phyloP scores from a whole-genome alignment of 495 filamentous ascomycete genomes.

The Polyplosphaeria fusca region DNA sequence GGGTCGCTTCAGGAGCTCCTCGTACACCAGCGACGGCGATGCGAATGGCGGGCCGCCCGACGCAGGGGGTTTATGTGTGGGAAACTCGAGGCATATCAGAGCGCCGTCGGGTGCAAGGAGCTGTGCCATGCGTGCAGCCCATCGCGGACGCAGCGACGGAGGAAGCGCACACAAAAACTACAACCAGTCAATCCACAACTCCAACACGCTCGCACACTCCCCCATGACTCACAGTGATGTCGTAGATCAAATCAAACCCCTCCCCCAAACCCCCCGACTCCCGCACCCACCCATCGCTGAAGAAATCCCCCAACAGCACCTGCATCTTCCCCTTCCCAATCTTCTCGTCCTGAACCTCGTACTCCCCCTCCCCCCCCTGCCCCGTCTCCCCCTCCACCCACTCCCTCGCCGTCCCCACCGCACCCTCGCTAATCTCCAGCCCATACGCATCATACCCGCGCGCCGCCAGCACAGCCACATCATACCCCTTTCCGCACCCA shows the following conservation, averaged over 20 bases:
- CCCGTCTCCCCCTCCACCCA: constrained; percentile 43
- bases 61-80: constrained; percentile 62
- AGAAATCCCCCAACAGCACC: constrained; percentile 71
- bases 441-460: constrained; percentile 73
- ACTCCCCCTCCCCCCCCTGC: constrained; percentile 38
- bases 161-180: constrained; percentile 81
- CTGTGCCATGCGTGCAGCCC: constrained; percentile 63
- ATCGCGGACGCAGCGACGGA: constrained; percentile 60
- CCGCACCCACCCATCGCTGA: constrained; percentile 59
- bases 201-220: background rate
- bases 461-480: constrained; percentile 66
- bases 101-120: constrained; percentile 59
- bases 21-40: constrained; percentile 59
- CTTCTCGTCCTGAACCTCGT: constrained; percentile 46
- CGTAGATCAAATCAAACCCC: constrained; percentile 76
- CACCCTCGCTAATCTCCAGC: constrained; percentile 61
- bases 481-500: constrained; percentile 75
- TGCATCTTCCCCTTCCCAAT: constrained; percentile 53
- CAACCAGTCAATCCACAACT: background rate
- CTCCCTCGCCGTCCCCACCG: constrained; percentile 45
- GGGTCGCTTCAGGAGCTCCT: constrained; percentile 62
- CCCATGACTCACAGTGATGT: constrained; percentile 78
- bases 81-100: constrained; percentile 80
- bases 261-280: constrained; percentile 44
- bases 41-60: constrained; percentile 69